Base-by-base conservation (phyloP, 441 rosid species). In the Arabidopsis hybrid region DNA sequence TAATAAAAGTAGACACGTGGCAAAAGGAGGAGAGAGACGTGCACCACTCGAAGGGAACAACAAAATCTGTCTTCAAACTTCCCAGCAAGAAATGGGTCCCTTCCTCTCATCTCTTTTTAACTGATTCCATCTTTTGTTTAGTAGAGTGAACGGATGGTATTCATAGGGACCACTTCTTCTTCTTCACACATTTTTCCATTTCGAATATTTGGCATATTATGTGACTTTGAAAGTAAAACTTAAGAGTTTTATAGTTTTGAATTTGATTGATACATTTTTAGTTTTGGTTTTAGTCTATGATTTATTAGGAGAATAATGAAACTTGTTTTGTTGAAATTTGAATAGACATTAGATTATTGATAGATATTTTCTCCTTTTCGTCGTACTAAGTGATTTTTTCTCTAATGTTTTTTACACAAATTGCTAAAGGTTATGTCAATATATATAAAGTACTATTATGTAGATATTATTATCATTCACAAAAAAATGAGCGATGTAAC, bases 11-110 rank as follows among this genome's bases (percentile, higher is more conserved):
- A 1, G 79, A 81, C 82, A 84, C 84, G 89, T 83, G 89, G 73
- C 80, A 1, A 8, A 13, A 29, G 38, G 1, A 67, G 67, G 18
- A 74, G 59, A 81, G 82, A 87, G 85, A 78, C 89, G 91, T 84
- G 87, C 62, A 69, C 76, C 83, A 60, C 13, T 2, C 3, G 67
- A 60, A 79, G 88, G 91, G 83, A 86, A 81, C 91, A 82, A 76
- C 39, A 72, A 71, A 32, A 71, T 47, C 70, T 86, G 93, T 86
- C 88, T 77, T 46, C 53, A 66, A 87, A 82, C 74, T 72, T 67
- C 72, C 81, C 82, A 81, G 82, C 92, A 80, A 76, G 66, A 79
- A 32, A 58, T 75, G 86, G 85, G 63, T 29, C 85, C 87, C 14
- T 4, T 4, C n/a, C 6, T 18, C 14, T 49, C 68, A 7, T 38